Evolutionary conservation across 2,329 filamentous ascomycete genomes (phyloP).

Genomic region (Exophiala oligosperma): DNA sequence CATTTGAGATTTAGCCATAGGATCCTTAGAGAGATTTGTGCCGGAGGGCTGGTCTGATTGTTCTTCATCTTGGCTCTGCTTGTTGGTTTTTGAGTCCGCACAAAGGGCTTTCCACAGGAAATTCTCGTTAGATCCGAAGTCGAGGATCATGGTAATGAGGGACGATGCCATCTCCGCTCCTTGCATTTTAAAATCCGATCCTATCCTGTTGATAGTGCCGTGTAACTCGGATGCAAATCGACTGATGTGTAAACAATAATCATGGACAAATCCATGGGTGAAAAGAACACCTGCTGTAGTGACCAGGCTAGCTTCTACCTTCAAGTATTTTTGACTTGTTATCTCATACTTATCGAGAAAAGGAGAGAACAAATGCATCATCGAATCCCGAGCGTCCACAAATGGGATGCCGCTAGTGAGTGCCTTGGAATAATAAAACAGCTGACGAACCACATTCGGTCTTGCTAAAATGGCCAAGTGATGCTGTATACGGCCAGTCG

Average conservation of each 20-base stretch:
- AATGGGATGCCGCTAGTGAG: conserved; percentile 58
- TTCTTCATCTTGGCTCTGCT: conserved; percentile 3
- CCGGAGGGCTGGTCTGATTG: neutral
- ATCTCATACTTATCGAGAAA: conserved; percentile 44
- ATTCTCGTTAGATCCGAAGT: conserved; percentile 50
- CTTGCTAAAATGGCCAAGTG: conserved; percentile 71
- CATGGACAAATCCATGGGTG: conserved; percentile 34
- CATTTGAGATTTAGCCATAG: conserved; percentile 11
- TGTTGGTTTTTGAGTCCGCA: conserved; percentile 10
- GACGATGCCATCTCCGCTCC: conserved; percentile 56
- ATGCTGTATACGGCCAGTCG: conserved; percentile 78
- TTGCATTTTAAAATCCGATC: conserved; percentile 52
- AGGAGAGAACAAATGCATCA: conserved; percentile 56
- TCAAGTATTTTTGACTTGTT: conserved; percentile 28
- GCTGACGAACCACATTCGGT: conserved; percentile 54
- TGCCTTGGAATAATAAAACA: conserved; percentile 59
- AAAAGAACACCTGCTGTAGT: conserved; percentile 55
- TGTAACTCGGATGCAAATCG: conserved; percentile 49
- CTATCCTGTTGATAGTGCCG: conserved; percentile 48
- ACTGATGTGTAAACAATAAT: conserved; percentile 40
- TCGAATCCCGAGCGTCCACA: conserved; percentile 56
- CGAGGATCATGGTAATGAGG: conserved; percentile 58
- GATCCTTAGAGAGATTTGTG: conserved; percentile 4
- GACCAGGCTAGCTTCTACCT: conserved; percentile 53
- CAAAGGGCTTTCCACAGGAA: conserved; percentile 34